These are phyloP conservation scores for Myxozyma udenii DNA, from an alignment of 805 yeast species.

Conservation along the genomic window DNA sequence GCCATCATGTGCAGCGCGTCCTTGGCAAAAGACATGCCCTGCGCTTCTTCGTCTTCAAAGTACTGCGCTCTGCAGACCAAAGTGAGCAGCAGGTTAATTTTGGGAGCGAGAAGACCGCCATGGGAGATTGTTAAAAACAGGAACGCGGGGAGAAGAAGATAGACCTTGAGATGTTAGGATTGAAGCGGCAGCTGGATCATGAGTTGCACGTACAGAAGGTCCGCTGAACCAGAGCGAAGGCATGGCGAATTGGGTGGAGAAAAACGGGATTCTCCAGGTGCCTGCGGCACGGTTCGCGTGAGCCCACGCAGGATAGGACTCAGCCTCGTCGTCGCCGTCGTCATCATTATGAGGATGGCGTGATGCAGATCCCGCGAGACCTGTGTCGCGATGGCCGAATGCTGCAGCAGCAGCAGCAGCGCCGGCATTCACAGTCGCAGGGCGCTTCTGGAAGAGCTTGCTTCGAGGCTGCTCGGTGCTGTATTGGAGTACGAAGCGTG, in stretches of 20 bases:
- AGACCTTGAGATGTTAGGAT: constrained; percentile 6
- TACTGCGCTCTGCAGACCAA: constrained; percentile 18
- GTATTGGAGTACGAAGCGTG: no score
- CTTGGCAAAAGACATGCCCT: background rate
- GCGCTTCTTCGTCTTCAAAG: constrained; percentile 5
- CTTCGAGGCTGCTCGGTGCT: no score
- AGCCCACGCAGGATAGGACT: background rate
- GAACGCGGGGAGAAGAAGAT: constrained; percentile 20
- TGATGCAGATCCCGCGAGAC: background rate
- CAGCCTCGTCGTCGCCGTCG: background rate
- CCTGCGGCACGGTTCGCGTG: background rate
- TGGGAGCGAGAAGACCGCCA: constrained; percentile 26
- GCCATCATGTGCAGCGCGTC: background rate
- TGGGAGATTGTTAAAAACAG: constrained; percentile 13
- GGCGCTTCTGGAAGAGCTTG: background rate
- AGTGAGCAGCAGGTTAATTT: constrained; percentile 15
- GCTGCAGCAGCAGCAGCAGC: background rate
- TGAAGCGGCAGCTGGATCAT: background rate
- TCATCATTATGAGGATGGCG: background rate
- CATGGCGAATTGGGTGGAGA: background rate
- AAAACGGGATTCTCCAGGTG: background rate
- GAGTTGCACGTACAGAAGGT: constrained; percentile 15
- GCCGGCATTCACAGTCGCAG: background rate
- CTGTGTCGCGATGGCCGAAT: background rate
- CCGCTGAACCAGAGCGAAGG: background rate